Evolutionary conservation across 2,329 filamentous ascomycete species (phyloP).

Genomic region (Penicillium sp.): DNA sequence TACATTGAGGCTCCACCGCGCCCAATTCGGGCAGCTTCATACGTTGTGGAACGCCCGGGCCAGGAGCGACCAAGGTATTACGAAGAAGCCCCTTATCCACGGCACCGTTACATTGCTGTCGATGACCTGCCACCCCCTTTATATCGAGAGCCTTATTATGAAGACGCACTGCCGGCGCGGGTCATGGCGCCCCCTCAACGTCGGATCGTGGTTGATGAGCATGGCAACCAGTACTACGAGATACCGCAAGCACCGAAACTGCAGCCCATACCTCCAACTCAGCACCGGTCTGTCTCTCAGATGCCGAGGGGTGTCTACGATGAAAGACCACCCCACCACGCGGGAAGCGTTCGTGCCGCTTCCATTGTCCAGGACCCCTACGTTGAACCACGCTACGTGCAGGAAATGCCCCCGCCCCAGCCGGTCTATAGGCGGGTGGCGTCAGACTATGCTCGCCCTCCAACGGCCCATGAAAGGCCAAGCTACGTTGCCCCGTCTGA

Average conservation of each 20-base stretch:
- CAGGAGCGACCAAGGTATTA: slow-evolving; percentile 40
- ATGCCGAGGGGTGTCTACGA: slow-evolving; percentile 35
- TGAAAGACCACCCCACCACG: slow-evolving; percentile 30
- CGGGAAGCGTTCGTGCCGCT: slow-evolving; percentile 38
- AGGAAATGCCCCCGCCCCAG: slow-evolving; percentile 46
- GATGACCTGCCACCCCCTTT: slow-evolving; percentile 38
- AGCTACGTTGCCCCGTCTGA: slow-evolving; percentile 33
- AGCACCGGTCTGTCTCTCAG: slow-evolving; percentile 33
- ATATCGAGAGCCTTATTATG: slow-evolving; percentile 43
- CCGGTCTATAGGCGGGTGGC: slow-evolving; percentile 40
- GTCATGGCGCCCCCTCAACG: slow-evolving; percentile 54
- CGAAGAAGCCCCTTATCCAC: slow-evolving; percentile 34
- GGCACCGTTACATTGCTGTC: slow-evolving; percentile 34
- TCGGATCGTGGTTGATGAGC: slow-evolving; percentile 75
- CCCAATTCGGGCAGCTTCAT: slow-evolving; percentile 39
- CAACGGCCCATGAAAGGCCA: slow-evolving; percentile 29
- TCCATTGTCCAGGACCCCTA: slow-evolving; percentile 45
- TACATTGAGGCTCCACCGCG: slow-evolving; percentile 46
- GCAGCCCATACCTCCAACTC: slow-evolving; percentile 34
- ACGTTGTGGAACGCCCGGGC: slow-evolving; percentile 39
- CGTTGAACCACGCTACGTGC: slow-evolving; percentile 39
- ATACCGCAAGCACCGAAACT: slow-evolving; percentile 43
- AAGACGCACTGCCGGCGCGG: slow-evolving; percentile 44
- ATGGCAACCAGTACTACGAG: slow-evolving; percentile 73
- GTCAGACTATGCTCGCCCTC: slow-evolving; percentile 34